Base-by-base conservation (phyloP, 1,284 basidiomycete species). In the Malassezia restricta region DNA sequence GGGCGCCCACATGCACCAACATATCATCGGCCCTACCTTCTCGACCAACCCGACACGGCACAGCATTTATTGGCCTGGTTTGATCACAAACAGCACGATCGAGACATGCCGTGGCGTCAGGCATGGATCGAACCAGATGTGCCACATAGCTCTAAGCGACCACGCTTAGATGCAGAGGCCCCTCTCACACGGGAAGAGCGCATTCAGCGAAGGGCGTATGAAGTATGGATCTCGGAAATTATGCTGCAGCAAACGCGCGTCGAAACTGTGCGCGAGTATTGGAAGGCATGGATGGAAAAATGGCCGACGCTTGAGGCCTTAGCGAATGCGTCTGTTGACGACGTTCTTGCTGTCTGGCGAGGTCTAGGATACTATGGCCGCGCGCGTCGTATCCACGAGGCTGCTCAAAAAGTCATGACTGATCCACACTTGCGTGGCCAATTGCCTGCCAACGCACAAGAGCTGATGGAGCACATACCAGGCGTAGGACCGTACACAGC, bases 191-290 rank as follows among this genome's bases (percentile, higher is more conserved):
- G 11, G n/a, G 11, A 66, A 0, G 78, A 80, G 32, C 80, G 79
- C 40, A 47, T 64, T 55, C 56, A 57, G 45, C 44, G 45, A 20
- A 51, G 59, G 17, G 53, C 71, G 12, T 71, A 54, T 37, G 57
- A 87, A 83, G 85, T 87, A 9, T 87, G 85, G 83, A 78, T 94
- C 40, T 87, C 85, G 9, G 89, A 95, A 74, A 85, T 95, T 59
- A 96, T 96, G 92, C 79, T 95, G 6, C 92, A 98, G 72, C 92
- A 98, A 74, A 96, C 92, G 0, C 89, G 60, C 11, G 68, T 70
- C n/a, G 57, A 59, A 40, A 70, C 66, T 3, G 66, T 74, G 46
- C 63, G 63, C 28, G 44, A 46, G 9, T 71, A 67, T 50, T 74
- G 59, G 59, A 41, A 51, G n/a, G 55, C 52, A n/a, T 72, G 69